Conservation (phyloP, 2,329 filamentous ascomycete species). For the Xylariaceae sp. region DNA sequence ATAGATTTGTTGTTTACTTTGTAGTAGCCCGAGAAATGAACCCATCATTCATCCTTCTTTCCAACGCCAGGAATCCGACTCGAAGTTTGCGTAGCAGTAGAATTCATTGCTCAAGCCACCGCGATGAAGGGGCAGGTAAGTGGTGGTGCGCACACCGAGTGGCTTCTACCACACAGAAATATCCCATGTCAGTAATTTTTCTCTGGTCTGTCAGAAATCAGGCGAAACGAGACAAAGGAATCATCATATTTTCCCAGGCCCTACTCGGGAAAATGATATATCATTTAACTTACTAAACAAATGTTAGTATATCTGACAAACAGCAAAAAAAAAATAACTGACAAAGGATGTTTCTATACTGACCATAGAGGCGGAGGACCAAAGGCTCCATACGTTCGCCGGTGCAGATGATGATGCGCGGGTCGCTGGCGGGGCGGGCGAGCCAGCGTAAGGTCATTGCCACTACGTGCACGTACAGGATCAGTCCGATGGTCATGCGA, state of each 20-base stretch:
- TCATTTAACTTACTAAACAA: no score
- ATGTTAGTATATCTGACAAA: no score
- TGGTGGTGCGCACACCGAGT: slow-evolving; percentile 60
- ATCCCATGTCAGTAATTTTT: background rate
- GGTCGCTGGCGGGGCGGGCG: slow-evolving; percentile 39
- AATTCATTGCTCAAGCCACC: slow-evolving; percentile 77
- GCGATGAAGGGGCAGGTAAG: slow-evolving; percentile 65
- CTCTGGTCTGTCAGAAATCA: background rate
- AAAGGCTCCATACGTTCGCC: slow-evolving; percentile 70
- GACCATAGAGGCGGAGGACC: slow-evolving; percentile 61
- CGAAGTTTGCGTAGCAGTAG: slow-evolving; percentile 74
- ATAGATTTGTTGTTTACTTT: no score
- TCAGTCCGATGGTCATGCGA: no score
- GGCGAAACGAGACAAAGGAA: no score
- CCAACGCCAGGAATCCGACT: slow-evolving; percentile 51
- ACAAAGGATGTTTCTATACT: background rate
- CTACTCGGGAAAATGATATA: no score
- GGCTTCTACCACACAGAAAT: slow-evolving; percentile 33
- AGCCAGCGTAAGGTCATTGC: slow-evolving; percentile 75
- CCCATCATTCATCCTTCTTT: slow-evolving; percentile 8
- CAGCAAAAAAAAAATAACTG: no score
- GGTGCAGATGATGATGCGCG: slow-evolving; percentile 64
- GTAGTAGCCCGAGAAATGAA: no score
- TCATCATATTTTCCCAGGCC: no score
- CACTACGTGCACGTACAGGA: slow-evolving; percentile 38